Evolutionary conservation across 441 rosid genomes (phyloP), one percentile per base, ranked within the genome.

Genomic region (Corymbia calophylla): DNA sequence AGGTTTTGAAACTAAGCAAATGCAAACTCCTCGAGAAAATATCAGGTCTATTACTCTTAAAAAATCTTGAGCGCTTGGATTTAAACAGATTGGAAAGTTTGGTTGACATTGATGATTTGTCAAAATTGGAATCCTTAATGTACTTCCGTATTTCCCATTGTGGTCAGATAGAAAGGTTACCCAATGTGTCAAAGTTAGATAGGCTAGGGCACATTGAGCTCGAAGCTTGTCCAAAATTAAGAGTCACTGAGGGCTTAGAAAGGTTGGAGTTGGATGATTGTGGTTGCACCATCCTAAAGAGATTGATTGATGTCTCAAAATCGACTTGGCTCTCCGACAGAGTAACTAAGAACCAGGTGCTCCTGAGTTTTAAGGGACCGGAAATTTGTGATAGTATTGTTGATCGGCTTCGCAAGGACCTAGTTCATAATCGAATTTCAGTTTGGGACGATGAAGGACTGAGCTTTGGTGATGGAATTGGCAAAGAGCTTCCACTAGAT

Each of bases 31-130:
- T n/a, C 0, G 18, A 3, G 70, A 15, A 3, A 29, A 64, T 62
- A 62, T 6, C 9, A 19, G 60, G 1, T 62, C 1, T 14, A 2
- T n/a, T 32, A 0, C 0, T 3, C 19, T 64, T 64, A 35, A n/a
- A 64, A 5, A n/a, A 29, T 1, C 70, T 64, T 3, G 9, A 29
- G 19, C 1, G 3, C 35, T 7, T 64, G 35, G 8, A n/a, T 1
- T 9, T 64, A 15, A 8, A n/a, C 19, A 64, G 9, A n/a, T 64
- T 64, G 9, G 35, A 15, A 2, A 15, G 5, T 4, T 2, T 64
- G 8, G 5, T n/a, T 16, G 3, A 64, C 10, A 64, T 64, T n/a
- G 5, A 7, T 3, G 70, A 31, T 64, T 64, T 64, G 70, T n/a
- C 35, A 5, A 35, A 64, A n/a, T 4, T 64, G 19, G 0, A 7